These are phyloP conservation scores for Lodderomyces beijingensis DNA, from an alignment of 1,139 yeast species.

Conservation along the genomic window DNA sequence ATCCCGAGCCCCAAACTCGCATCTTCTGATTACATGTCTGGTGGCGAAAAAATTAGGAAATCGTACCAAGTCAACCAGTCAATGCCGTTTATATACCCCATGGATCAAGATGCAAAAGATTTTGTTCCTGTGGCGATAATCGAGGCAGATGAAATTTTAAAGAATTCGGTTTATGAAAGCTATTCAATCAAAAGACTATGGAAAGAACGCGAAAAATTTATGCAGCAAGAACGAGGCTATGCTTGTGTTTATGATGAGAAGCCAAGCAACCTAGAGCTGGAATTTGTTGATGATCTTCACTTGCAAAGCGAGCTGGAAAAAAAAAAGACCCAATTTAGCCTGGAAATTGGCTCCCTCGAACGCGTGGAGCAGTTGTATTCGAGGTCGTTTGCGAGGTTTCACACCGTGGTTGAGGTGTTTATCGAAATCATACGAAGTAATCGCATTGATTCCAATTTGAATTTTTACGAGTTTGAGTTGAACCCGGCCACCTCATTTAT, in stretches of 20 bases:
- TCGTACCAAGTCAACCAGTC: slow-evolving; percentile 76
- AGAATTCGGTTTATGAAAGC: slow-evolving; percentile 59
- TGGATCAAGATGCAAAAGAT: slow-evolving; percentile 19
- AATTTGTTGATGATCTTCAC: not conserved
- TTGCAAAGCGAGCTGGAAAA: slow-evolving; percentile 16
- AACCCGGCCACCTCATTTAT: slow-evolving; percentile 32
- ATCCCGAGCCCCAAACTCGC: slow-evolving; percentile 79
- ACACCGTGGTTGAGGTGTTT: slow-evolving; percentile 60
- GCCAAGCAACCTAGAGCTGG: slow-evolving; percentile 8
- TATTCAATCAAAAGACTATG: slow-evolving; percentile 66
- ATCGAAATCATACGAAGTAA: slow-evolving; percentile 58
- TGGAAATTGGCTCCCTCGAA: slow-evolving; percentile 43
- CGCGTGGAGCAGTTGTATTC: slow-evolving; percentile 62
- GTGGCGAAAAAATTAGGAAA: slow-evolving; percentile 64
- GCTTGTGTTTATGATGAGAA: slow-evolving; percentile 20
- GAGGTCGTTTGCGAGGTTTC: slow-evolving; percentile 48
- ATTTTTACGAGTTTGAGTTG: slow-evolving; percentile 36
- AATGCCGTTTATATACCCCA: slow-evolving; percentile 76
- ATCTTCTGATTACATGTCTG: slow-evolving; percentile 52
- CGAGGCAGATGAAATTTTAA: slow-evolving; percentile 66
- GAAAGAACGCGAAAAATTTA: slow-evolving; percentile 65
- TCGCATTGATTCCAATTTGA: slow-evolving; percentile 31
- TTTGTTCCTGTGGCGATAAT: slow-evolving; percentile 66
- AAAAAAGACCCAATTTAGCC: slow-evolving; percentile 18
- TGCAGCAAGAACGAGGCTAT: slow-evolving; percentile 76